These are phyloP conservation scores for Torulaspora maleeae DNA, from an alignment of 805 yeast species.

Conservation along the genomic window DNA sequence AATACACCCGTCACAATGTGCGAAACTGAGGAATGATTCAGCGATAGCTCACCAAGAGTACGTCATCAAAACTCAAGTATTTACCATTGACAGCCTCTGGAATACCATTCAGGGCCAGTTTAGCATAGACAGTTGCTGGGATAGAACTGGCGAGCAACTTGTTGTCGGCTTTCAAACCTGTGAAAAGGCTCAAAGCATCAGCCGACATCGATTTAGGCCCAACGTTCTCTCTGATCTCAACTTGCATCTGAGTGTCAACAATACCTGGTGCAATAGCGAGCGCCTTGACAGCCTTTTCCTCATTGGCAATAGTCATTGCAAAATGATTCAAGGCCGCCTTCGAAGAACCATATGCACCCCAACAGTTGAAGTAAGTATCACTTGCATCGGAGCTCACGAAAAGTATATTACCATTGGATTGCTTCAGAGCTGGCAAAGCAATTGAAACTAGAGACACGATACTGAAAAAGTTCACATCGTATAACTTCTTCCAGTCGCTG, in stretches of 20 bases:
- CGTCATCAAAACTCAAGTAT: conserved; percentile 59
- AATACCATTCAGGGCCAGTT: conserved; percentile 59
- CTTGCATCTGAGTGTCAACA: conserved; percentile 88
- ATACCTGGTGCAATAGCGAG: conserved; percentile 91
- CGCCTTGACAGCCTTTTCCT: conserved; percentile 48
- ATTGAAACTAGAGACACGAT: conserved; percentile 53
- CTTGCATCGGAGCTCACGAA: conserved; percentile 91
- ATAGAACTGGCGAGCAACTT: conserved; percentile 61
- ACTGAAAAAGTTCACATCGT: conserved; percentile 75
- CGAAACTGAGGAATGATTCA: background rate
- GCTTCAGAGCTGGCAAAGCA: conserved; percentile 53
- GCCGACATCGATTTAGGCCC: conserved; percentile 56
- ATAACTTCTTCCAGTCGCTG: conserved; percentile 56
- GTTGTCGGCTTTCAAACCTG: conserved; percentile 52
- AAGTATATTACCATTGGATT: conserved; percentile 58
- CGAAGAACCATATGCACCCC: conserved; percentile 91
- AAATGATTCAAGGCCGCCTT: conserved; percentile 88
- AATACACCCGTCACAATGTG: background rate
- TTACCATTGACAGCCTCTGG: conserved; percentile 56
- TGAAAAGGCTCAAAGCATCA: conserved; percentile 56
- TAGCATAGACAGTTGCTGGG: conserved; percentile 68
- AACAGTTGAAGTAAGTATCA: conserved; percentile 41
- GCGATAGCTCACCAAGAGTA: conserved; percentile 1
- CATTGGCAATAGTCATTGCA: conserved; percentile 59
- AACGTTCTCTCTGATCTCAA: conserved; percentile 60